Conservation (phyloP, 495 filamentous ascomycete species). For the Trichoderma asperelloides region DNA sequence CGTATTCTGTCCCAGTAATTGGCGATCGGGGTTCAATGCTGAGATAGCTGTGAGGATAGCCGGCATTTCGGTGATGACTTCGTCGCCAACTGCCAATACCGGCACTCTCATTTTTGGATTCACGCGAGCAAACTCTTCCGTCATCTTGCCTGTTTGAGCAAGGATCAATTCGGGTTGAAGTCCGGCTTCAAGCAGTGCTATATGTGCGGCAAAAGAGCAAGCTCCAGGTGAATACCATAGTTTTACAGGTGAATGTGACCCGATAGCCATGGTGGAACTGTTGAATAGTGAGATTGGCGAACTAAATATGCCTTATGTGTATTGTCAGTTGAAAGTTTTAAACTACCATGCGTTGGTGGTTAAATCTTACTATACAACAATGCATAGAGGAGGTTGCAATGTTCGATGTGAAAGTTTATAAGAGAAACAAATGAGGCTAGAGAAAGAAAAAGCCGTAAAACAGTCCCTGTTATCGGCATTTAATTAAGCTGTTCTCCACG, state of each 20-base stretch:
- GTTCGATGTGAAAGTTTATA: too few species aligned
- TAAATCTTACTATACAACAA: too few species aligned
- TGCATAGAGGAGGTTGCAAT: too few species aligned
- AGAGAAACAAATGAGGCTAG: too few species aligned
- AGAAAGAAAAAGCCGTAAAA: too few species aligned
- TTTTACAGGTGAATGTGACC: neutral
- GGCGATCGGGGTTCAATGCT: neutral
- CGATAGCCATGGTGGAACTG: neutral
- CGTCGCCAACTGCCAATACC: neutral
- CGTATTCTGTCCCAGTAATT: neutral
- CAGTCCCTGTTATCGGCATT: neutral
- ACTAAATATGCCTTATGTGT: neutral
- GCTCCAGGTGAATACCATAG: constrained; percentile 2
- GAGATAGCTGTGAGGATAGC: neutral
- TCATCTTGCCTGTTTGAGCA: neutral
- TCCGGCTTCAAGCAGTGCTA: neutral
- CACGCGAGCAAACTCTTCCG: neutral
- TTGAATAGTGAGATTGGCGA: neutral
- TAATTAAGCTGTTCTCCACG: neutral
- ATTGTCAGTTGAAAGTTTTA: neutral
- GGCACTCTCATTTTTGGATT: neutral
- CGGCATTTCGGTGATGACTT: neutral
- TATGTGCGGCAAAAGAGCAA: neutral
- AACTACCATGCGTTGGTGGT: neutral
- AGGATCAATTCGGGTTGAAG: neutral